A percentile compares a stretch with the other conserved stretches of the same genome.
Evolutionary conservation across 2,329 filamentous ascomycete genomes (phyloP).

Genomic region (Talaromyces islandicus): DNA sequence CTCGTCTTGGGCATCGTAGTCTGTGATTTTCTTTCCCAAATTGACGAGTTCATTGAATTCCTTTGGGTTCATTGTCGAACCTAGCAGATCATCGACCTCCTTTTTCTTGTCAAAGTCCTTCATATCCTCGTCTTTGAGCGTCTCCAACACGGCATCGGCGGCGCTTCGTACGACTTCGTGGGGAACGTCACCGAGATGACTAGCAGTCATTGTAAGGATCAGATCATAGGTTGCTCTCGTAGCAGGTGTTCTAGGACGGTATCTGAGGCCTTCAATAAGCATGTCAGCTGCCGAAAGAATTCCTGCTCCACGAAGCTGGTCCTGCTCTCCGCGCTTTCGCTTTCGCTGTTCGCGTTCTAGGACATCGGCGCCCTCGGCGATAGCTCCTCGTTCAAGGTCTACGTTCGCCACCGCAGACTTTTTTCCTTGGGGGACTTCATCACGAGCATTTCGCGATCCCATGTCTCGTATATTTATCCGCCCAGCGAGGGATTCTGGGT

Average conservation of each 20-base stretch:
- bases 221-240: constrained; percentile 92
- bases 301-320: constrained; percentile 65
- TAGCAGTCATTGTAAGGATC: constrained; percentile 84
- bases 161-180: constrained; percentile 89
- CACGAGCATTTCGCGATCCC: constrained; percentile 76
- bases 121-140: constrained; percentile 87
- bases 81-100: constrained; percentile 88
- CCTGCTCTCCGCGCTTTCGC: constrained; percentile 68
- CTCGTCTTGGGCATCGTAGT: constrained; percentile 94
- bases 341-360: constrained; percentile 79
- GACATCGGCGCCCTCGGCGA: constrained; percentile 77
- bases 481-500: constrained; percentile 94
- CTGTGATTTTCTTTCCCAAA: constrained; percentile 95
- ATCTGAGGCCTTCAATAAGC: constrained; percentile 83
- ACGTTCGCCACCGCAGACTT: constrained; percentile 61
- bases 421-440: constrained; percentile 74
- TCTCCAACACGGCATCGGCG: constrained; percentile 84
- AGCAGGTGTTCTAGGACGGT: constrained; percentile 83
- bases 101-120: constrained; percentile 99
- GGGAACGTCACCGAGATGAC: constrained; percentile 83
- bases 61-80: constrained; percentile 73
- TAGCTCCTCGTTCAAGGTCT: constrained; percentile 66
- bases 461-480: constrained; percentile 91
- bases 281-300: constrained; percentile 80
- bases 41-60: constrained; percentile 97